Evolutionary conservation across 805 yeast species (phyloP).

Genomic region (Jamesozyma rosinii): DNA sequence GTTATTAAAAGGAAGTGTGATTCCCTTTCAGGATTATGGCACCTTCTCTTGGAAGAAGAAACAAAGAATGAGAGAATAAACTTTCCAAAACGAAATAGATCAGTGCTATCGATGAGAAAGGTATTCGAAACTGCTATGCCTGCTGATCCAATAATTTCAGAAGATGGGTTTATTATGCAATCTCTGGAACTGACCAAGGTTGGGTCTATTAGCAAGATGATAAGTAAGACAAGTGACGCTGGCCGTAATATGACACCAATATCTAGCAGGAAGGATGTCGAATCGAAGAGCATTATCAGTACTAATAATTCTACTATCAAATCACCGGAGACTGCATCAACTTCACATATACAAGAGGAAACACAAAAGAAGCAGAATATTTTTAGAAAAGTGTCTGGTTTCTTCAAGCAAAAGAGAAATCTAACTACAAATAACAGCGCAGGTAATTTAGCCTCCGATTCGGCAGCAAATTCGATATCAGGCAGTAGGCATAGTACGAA

Average conservation of each 20-base stretch:
- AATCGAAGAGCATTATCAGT: neutral
- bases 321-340: neutral
- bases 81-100: constrained; percentile 31
- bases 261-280: constrained; percentile 3
- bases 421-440: neutral
- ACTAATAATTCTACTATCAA: neutral
- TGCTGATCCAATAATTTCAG: neutral
- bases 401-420: constrained; percentile 23
- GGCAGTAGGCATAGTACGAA: neutral
- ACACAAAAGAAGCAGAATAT: constrained; percentile 22
- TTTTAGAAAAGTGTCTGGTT: constrained; percentile 28
- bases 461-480: neutral
- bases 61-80: constrained; percentile 26
- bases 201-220: constrained; percentile 10
- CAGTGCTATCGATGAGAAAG: constrained; percentile 27
- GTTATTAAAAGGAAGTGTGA: constrained; percentile 56
- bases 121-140: constrained; percentile 20
- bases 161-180: constrained; percentile 4
- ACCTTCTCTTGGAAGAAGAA: constrained; percentile 47
- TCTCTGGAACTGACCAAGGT: constrained; percentile 7
- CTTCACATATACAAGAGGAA: neutral
- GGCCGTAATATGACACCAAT: constrained; percentile 4
- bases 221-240: constrained; percentile 7
- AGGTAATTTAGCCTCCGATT: neutral
- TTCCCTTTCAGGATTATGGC: constrained; percentile 67